Base-by-base conservation (phyloP, 495 filamentous ascomycete species). In the Aspergillus taichungensis region DNA sequence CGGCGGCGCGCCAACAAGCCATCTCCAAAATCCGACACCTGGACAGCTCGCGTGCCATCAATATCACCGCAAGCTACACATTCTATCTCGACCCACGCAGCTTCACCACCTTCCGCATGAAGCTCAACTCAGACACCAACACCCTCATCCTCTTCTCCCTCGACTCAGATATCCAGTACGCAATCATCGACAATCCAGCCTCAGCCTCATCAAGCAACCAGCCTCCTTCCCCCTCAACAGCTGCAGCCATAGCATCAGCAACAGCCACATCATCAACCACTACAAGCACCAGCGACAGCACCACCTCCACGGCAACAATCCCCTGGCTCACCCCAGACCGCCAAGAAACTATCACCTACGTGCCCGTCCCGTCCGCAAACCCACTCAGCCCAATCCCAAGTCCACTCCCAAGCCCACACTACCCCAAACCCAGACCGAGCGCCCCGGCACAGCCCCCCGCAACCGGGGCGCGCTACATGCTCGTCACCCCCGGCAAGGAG, bases 21-120 rank as follows among this genome's bases (percentile, higher is more conserved):
- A 47, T 61, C 37, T 46, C 50, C 41, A 60, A 54, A 37, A 58
- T 61, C 42, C 45, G 42, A 6, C 46, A 28, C 30, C 34, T 35
- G 42, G 44, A 57, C 34, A 41, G 43, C 38, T 36, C 12, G 10
- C 47, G 51, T 29, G 12, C 42, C 7, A 42, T 59, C 11, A 51
- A 47, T 35, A 48, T 64, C 14, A 53, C 52, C 14, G 43, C 53
- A 10, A 60, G 51, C 41, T 55, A 55, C 46, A 60, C 56, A 4
- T 56, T 60, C 49, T 57, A 56, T 40, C 56, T 61, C 10, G 61
- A 64, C 38, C 56, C 61, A 3, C 56, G 59, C 32, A 64, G 62
- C 46, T 61, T 64, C 40, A 51, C 59, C 13, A 64, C 61, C 9
- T 56, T 64, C 40, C 58, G 61, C 14, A 60, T 64, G 56, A 59